Conservation (phyloP, 352 stramenopile genomes). For the Pythium apleroticum region DNA sequence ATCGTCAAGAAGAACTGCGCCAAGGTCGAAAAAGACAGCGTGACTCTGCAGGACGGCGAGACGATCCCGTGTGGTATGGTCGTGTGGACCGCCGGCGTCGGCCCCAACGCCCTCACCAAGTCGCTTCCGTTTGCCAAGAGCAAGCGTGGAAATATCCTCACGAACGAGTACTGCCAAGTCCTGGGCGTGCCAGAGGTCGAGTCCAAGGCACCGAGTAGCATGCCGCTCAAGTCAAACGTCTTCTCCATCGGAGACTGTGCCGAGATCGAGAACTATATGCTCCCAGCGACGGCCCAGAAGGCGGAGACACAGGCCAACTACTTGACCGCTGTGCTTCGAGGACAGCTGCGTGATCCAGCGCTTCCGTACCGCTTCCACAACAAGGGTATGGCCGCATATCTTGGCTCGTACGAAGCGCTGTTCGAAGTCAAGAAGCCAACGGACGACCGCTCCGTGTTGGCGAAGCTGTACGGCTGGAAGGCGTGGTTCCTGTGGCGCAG, state of each 20-base stretch:
- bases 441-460: slow-evolving; percentile 38
- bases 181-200: slow-evolving; percentile 61
- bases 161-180: slow-evolving; percentile 84
- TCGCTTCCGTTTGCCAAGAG: slow-evolving; percentile 75
- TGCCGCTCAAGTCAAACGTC: slow-evolving; percentile 79
- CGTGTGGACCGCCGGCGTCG: slow-evolving; percentile 78
- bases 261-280: slow-evolving; percentile 75
- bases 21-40: slow-evolving; percentile 58
- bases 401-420: slow-evolving; percentile 93
- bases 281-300: slow-evolving; percentile 93
- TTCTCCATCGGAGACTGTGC: slow-evolving; percentile 96
- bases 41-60: slow-evolving; percentile 61
- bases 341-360: slow-evolving; percentile 44
- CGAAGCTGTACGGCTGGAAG: slow-evolving; percentile 82
- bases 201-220: slow-evolving; percentile 50
- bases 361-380: slow-evolving; percentile 72
- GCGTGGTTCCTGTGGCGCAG: slow-evolving; percentile 93
- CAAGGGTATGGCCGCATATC: slow-evolving; percentile 93
- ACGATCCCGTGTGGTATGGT: slow-evolving; percentile 61
- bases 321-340: slow-evolving; percentile 53
- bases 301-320: slow-evolving; percentile 80
- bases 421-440: slow-evolving; percentile 63
- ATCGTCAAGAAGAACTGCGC: slow-evolving; percentile 84
- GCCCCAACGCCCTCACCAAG: slow-evolving; percentile 80
- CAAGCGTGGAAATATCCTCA: slow-evolving; percentile 79